Base-by-base conservation (phyloP, 164 flowering plant species). In the Magnolia sinica region DNA sequence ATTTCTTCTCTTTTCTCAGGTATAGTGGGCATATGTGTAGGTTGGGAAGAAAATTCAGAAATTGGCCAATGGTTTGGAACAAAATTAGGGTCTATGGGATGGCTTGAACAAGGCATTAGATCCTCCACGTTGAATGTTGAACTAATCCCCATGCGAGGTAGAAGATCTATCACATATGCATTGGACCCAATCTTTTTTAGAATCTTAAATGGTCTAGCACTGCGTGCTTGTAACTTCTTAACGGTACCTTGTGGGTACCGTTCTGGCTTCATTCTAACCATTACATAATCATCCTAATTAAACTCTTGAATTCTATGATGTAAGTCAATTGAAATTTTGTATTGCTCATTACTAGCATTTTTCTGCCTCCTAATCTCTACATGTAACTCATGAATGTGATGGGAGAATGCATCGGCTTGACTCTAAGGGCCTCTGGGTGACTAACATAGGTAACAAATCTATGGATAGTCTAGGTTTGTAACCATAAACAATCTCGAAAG, bases 81-180 rank as follows among this genome's bases (percentile, higher is more conserved):
- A 27, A 27, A 27, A 27, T 27, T 27, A 37, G 45, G 7, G 45
- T 37, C 7, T 4, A 37, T 3, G 45, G 4, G 45, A 37, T 3
- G 7, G 45, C 7, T 37, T 37, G 45, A 5, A 0, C 7, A 66
- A 66, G 45, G 69, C 22, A 24, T 14, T n/a, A 66, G 69, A 66
- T 66, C 31, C 31, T 66, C 69, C 5, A 66, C 27, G 24, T 24
- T 66, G 69, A 66, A 66, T 66, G 23, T 66, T 66, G 69, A 29
- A 23, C 29, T 24, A 29, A 19, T 63, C 16, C 65, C 65, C 65
- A 63, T 19, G 65, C 6, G 16, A 3, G 23, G 65, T 63, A 23
- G 65, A 63, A 37, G 23, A 45, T 68, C 50, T 49, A 27, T 13
- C 8, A 66, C 29, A 22, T 66, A 66, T 1, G 14, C 69, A 66